A percentile compares a stretch with the other conserved stretches of the same genome.
These are phyloP conservation scores for Penicillium simplicissimum DNA, from an alignment of 495 filamentous ascomycete genomes.

Conservation along the genomic window DNA sequence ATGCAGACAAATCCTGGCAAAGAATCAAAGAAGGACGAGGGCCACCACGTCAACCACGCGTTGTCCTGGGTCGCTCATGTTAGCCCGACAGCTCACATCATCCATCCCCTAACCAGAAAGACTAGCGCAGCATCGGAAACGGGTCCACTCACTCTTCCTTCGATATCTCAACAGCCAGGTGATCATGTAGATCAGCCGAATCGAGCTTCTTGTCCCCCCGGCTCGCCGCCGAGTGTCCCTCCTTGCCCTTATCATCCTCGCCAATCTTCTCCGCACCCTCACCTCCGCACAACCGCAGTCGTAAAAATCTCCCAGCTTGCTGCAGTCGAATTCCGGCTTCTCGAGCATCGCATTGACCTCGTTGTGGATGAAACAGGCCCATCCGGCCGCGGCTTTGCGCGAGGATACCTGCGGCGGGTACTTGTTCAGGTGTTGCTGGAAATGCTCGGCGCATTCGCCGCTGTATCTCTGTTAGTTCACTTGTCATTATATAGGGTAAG, in stretches of 20 bases:
- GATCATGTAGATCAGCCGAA: conserved; percentile 15
- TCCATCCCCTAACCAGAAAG: background rate
- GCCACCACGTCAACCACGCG: conserved; percentile 38
- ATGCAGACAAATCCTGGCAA: background rate
- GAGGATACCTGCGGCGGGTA: conserved; percentile 91
- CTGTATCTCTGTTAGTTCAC: conserved; percentile 45
- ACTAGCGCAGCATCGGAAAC: conserved; percentile 3
- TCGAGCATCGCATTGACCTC: conserved; percentile 84
- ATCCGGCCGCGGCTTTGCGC: conserved; percentile 79
- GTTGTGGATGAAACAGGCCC: conserved; percentile 95
- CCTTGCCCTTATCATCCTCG: conserved; percentile 14
- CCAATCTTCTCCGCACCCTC: conserved; percentile 33
- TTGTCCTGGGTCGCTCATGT: conserved; percentile 25
- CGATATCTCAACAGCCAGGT: conserved; percentile 41
- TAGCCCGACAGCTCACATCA: conserved; percentile 10
- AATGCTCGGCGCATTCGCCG: conserved; percentile 91
- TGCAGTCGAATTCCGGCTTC: conserved; percentile 85
- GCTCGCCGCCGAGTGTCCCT: conserved; percentile 6
- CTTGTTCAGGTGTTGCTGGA: conserved; percentile 74
- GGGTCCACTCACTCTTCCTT: conserved; percentile 41
- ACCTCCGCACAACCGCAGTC: conserved; percentile 91
- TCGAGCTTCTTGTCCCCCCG: conserved; percentile 11
- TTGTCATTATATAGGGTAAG: no score
- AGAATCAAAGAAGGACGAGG: conserved; percentile 1
- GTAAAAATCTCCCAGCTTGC: conserved; percentile 86